A percentile compares a stretch with the other conserved stretches of the same genome.
These are phyloP conservation scores for Phialemonium atrogriseum DNA, from an alignment of 2,329 filamentous ascomycete genomes.

Conservation along the genomic window DNA sequence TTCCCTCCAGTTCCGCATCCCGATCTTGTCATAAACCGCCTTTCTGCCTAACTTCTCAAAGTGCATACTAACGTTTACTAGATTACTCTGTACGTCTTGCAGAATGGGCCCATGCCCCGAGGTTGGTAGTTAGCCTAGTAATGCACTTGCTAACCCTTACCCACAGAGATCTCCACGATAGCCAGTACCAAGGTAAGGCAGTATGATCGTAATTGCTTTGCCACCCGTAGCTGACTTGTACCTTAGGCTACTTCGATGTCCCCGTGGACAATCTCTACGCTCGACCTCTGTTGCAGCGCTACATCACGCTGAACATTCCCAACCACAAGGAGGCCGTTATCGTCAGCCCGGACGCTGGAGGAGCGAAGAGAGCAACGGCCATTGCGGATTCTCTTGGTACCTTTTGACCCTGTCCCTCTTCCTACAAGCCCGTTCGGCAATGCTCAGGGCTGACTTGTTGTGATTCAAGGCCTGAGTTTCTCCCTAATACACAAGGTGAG, in stretches of 20 bases:
- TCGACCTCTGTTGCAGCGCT: constrained; percentile 61
- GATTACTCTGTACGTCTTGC: constrained; percentile 2
- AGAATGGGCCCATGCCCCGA: no score
- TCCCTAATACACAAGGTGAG: constrained; percentile 1
- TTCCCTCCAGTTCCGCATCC: no score
- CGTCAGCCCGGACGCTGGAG: constrained; percentile 92
- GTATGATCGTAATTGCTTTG: not conserved
- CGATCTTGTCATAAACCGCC: constrained; percentile 8
- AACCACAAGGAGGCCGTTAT: constrained; percentile 83
- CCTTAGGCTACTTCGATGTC: constrained; percentile 79
- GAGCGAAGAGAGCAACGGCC: constrained; percentile 89
- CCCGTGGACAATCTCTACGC: constrained; percentile 97
- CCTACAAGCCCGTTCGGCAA: no score
- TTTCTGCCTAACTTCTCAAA: not conserved
- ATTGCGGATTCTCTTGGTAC: constrained; percentile 92
- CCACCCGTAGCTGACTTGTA: not conserved
- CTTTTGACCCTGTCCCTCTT: not conserved
- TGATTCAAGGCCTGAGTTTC: constrained; percentile 1
- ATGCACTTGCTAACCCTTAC: not conserved
- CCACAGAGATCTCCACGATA: constrained; percentile 64
- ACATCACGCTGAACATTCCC: constrained; percentile 73
- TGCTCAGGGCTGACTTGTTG: no score
- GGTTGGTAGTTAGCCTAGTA: no score
- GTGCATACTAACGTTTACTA: not conserved
- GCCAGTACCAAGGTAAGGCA: constrained; percentile 69